Evolutionary conservation across 1,284 basidiomycete species (phyloP).

Genomic region (Ustilago crameri): DNA sequence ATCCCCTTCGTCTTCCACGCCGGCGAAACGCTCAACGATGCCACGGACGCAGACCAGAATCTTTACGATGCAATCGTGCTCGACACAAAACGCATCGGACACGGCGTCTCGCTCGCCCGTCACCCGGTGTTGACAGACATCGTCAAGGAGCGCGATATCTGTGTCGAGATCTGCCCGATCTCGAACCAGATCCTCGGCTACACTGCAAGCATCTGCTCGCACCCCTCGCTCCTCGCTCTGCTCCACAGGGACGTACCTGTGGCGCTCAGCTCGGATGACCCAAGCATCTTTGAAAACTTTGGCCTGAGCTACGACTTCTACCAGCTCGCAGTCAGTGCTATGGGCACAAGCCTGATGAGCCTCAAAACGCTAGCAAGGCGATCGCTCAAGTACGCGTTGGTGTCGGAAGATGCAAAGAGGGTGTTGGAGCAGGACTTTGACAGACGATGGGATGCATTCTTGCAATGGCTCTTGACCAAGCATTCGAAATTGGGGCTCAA

Average conservation of each 20-base stretch:
- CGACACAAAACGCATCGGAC: conserved; percentile 81
- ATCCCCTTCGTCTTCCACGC: conserved; percentile 84
- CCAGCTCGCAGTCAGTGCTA: conserved; percentile 39
- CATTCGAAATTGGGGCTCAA: conserved; percentile 6
- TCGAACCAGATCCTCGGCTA: conserved; percentile 58
- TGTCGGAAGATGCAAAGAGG: conserved; percentile 22
- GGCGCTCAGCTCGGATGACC: conserved; percentile 78
- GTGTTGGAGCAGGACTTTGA: conserved; percentile 39
- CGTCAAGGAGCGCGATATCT: conserved; percentile 75
- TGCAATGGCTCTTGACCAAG: conserved; percentile 33
- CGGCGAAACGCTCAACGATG: conserved; percentile 81
- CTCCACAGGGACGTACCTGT: conserved; percentile 78
- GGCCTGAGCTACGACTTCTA: conserved; percentile 69
- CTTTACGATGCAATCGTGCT: conserved; percentile 81
- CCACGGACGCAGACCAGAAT: conserved; percentile 75
- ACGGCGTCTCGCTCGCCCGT: conserved; percentile 79
- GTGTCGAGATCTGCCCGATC: conserved; percentile 73
- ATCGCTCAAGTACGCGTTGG: conserved; percentile 40
- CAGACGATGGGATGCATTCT: conserved; percentile 37
- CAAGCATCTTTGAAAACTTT: conserved; percentile 80
- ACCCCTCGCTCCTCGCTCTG: conserved; percentile 69
- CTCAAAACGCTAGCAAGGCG: conserved; percentile 40
- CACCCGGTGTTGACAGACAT: conserved; percentile 78
- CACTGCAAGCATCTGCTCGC: conserved; percentile 29
- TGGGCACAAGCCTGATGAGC: conserved; percentile 32